Evolutionary conservation across 257 asterid genomes (phyloP), one percentile per base, ranked within the genome.

Genomic region (Salvia splendens): DNA sequence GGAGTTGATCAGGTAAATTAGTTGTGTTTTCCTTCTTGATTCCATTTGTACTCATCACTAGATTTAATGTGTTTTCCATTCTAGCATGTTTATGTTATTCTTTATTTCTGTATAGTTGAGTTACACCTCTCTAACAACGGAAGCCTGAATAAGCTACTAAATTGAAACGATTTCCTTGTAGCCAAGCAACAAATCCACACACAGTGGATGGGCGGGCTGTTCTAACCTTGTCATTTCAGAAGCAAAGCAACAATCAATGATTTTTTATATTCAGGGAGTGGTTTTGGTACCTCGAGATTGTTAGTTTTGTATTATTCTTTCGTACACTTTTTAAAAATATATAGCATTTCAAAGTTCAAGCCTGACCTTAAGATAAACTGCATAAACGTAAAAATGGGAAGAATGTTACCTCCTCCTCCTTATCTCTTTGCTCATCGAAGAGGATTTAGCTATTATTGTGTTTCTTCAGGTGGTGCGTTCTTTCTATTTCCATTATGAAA

Each of bases 11-110:
- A n/a, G n/a, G n/a, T n/a, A n/a, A n/a, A 59, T 70, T 54, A 6
- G 67, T 58, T 62, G 52, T 59, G 6, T 46, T 43, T 69, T 17
- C 57, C 45, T 45, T 56, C 59, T 71, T 57, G 65, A 58, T 50
- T 72, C 60, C 63, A 41, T 38, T 51, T 60, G 49, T 61, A 20
- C 14, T 58, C 16, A 30, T 47, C 47, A 14, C 56, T 15, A 36
- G 58, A n/a, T 42, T 14, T 30, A 42, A n/a, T 48, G 14, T 67
- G 9, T 54, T 46, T 55, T 65, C 38, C 61, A 41, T 20, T 60
- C 65, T 30, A 56, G 43, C 48, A 32, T 28, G 51, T 43, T 49
- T 61, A 55, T 45, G 61, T 11, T 49, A 43, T 4, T 60, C 30
- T 11, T 48, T 16, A 28, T 48, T 45, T 41, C 55, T 42, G 41